phyloP scores from a whole-genome alignment of 768 basidiomycete species.

The Boletus sp. region DNA sequence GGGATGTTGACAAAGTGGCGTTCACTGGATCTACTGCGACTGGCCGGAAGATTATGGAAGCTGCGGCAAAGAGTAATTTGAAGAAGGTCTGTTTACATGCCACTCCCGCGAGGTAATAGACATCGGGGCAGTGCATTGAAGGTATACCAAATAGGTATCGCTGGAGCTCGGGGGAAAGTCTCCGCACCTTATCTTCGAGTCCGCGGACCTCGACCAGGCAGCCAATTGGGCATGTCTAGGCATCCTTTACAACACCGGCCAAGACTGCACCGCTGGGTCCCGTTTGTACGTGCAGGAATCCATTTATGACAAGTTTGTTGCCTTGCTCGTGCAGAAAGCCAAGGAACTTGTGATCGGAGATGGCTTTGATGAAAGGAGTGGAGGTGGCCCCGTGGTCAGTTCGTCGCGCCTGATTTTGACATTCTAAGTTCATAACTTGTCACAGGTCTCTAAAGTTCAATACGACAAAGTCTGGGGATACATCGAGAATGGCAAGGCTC shows the following conservation, averaged over 20 bases:
- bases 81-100: slow-evolving; percentile 65
- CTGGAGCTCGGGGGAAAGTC: slow-evolving; percentile 95
- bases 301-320: slow-evolving; percentile 82
- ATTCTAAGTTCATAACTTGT: slow-evolving; percentile 6
- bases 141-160: slow-evolving; percentile 53
- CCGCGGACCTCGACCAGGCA: slow-evolving; percentile 83
- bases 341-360: slow-evolving; percentile 73
- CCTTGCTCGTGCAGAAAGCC: slow-evolving; percentile 60
- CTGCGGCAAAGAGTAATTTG: slow-evolving; percentile 88
- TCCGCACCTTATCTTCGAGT: slow-evolving; percentile 84
- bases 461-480: slow-evolving; percentile 86
- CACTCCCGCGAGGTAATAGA: slow-evolving; percentile 24
- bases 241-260: slow-evolving; percentile 86
- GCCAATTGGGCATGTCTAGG: slow-evolving; percentile 85
- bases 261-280: slow-evolving; percentile 92
- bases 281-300: slow-evolving; percentile 85
- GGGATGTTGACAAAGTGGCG: slow-evolving; percentile 88
- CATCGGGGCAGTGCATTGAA: slow-evolving; percentile 12
- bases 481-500: slow-evolving; percentile 79
- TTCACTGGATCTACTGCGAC: slow-evolving; percentile 93
- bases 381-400: slow-evolving; percentile 82
- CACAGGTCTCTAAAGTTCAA: slow-evolving; percentile 78
- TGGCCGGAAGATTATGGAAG: slow-evolving; percentile 87
- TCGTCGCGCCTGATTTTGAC: background rate
- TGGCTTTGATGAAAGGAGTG: slow-evolving; percentile 70